These are phyloP conservation scores for Fusarium xylarioides DNA, from an alignment of 2,329 filamentous ascomycete genomes.

Conservation along the genomic window DNA sequence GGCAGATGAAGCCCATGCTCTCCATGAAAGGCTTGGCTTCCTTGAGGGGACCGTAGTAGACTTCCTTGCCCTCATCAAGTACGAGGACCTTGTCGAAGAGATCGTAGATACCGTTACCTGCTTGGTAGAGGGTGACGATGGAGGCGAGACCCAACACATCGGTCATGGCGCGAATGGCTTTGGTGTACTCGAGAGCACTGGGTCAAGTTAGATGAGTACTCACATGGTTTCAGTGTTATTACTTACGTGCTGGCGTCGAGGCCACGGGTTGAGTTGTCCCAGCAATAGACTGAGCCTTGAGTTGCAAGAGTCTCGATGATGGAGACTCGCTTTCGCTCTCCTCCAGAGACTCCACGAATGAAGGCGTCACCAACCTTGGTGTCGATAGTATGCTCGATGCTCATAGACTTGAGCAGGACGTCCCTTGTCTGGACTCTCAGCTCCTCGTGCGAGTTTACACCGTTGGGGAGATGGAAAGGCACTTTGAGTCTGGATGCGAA, in stretches of 20 bases:
- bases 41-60: slow-evolving; percentile 69
- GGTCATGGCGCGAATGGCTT: slow-evolving; percentile 70
- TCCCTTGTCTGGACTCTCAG: slow-evolving; percentile 57
- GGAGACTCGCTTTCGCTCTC: slow-evolving; percentile 74
- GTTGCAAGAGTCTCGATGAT: slow-evolving; percentile 72
- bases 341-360: slow-evolving; percentile 72
- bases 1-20: slow-evolving; percentile 68
- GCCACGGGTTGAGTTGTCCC: slow-evolving; percentile 74
- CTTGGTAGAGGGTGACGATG: slow-evolving; percentile 74
- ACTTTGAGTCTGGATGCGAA: slow-evolving; percentile 73
- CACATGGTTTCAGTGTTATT: accelerated
- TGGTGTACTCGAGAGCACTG: slow-evolving; percentile 66
- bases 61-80: slow-evolving; percentile 70
- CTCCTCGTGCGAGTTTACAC: slow-evolving; percentile 53
- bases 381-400: slow-evolving; percentile 66
- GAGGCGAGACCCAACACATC: slow-evolving; percentile 68
- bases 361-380: slow-evolving; percentile 76
- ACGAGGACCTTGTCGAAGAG: slow-evolving; percentile 77
- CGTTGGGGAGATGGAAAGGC: slow-evolving; percentile 57
- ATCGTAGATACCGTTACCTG: slow-evolving; percentile 74
- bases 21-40: slow-evolving; percentile 73
- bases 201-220: neutral
- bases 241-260: slow-evolving; percentile 69
- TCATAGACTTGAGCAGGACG: slow-evolving; percentile 66
- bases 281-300: slow-evolving; percentile 67